Base-by-base conservation (phyloP, 176 grass and related monocot species). In the Chrysopogon serrulatus region DNA sequence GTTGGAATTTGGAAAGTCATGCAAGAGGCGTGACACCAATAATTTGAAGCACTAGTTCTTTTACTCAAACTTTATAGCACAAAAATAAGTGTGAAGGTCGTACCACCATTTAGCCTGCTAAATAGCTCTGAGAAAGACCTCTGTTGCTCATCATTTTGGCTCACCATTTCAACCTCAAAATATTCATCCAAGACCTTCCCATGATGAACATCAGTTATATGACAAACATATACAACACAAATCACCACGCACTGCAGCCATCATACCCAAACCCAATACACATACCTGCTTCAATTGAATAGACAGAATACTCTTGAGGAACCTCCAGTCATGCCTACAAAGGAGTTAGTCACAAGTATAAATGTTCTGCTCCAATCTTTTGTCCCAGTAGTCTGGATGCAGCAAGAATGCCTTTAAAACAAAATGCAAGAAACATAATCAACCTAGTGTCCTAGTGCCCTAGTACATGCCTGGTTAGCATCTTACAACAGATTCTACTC, bases 261-360 rank as follows among this genome's bases (percentile, higher is more conserved):
- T 78, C 65, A 78, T 87, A 93, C 85, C 85, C 4, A 73, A 88
- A 93, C 87, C 87, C 8, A 73, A 48, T 90, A 81, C 71, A 74
- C 89, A 94, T 95, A 98, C 96, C 96, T 98, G 93, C 87, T 95
- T 96, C 77, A 98, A 74, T 80, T 88, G 89, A 71, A 88, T 74
- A 87, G 93, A 95, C 67, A 98, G 21, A 72, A 98, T 73, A 75
- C 78, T 68, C 85, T 88, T 98, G 53, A 98, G 87, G 85, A 86
- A 92, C 66, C 72, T 80, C 96, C 96, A 98, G 70, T 98, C 96
- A 76, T 96, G 93, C 96, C 96, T 98, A 79, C 43, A 74, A 83
- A 75, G 40, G 83, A 88, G 39, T 86, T 83, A 80, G 79, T 85
- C 70, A 30, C 53, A 73, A 33, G 39, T 51, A 16, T 91, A 81